Evolutionary conservation across 228 moss, liverwort and hornwort genomes (phyloP).

Genomic region (Sphagnum fallax): DNA sequence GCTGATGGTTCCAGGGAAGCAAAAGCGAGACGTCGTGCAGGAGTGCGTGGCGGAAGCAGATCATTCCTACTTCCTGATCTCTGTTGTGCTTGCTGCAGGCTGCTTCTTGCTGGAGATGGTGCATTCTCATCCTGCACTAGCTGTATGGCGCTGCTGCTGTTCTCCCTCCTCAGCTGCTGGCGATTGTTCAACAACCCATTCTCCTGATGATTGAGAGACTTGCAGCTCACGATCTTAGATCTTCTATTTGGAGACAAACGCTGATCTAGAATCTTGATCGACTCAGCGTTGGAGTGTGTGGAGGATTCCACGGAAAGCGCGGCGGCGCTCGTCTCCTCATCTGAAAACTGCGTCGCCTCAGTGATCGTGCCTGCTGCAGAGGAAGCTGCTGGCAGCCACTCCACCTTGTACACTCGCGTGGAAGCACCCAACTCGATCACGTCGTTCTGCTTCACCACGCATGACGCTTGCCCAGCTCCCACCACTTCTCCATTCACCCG

Average conservation of each 20-base stretch:
- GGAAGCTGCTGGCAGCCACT: conserved; percentile 32
- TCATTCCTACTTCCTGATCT: conserved; percentile 19
- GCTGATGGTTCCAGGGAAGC: conserved; percentile 46
- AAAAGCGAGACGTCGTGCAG: conserved; percentile 54
- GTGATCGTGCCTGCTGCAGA: neutral
- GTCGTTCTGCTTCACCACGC: conserved; percentile 23
- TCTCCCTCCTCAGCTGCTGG: conserved; percentile 18
- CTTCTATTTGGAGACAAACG: conserved; percentile 22
- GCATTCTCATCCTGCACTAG: conserved; percentile 33
- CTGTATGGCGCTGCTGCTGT: conserved; percentile 6
- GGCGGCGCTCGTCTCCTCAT: neutral
- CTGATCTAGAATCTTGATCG: conserved; percentile 19
- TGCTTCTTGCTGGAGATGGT: conserved; percentile 40
- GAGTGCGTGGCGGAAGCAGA: conserved; percentile 41
- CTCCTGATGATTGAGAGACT: conserved; percentile 17
- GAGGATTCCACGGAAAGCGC: conserved; percentile 14
- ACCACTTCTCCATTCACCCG: conserved; percentile 54
- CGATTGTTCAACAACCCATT: neutral
- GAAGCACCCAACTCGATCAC: conserved; percentile 67
- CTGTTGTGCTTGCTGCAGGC: conserved; percentile 15
- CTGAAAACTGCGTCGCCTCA: conserved; percentile 6
- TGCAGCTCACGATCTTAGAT: conserved; percentile 10
- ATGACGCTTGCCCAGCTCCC: conserved; percentile 21
- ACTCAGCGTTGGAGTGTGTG: conserved; percentile 6
- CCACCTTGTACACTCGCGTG: conserved; percentile 47